Conservation (phyloP, 495 filamentous ascomycete species). For the Recurvomyces mirabilis region DNA sequence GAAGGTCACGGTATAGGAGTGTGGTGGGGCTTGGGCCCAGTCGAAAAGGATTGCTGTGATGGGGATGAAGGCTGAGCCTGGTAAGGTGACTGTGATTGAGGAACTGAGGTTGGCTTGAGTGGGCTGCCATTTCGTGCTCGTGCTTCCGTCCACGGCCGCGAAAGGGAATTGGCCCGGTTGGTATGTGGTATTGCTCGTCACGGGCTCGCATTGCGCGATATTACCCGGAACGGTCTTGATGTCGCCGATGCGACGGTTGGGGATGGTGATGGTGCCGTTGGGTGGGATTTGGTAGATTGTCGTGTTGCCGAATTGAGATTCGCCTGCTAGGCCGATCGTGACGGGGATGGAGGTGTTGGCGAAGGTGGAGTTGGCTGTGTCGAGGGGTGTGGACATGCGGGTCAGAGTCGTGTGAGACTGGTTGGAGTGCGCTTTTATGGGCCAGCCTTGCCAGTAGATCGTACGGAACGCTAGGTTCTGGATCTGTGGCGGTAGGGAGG, state of each 20-base stretch:
- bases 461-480: constrained; percentile 50
- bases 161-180: constrained; percentile 62
- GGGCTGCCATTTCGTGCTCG: constrained; percentile 64
- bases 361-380: constrained; percentile 33
- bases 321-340: constrained; percentile 21
- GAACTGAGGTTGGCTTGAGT: constrained; percentile 35
- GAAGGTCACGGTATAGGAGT: constrained; percentile 45
- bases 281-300: constrained; percentile 37
- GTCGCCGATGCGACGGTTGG: constrained; percentile 43
- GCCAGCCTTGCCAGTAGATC: constrained; percentile 60
- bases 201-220: constrained; percentile 55
- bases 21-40: constrained; percentile 53
- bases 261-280: constrained; percentile 42
- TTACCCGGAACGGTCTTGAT: constrained; percentile 43
- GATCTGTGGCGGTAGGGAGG: constrained; percentile 51
- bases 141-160: constrained; percentile 57
- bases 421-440: constrained; percentile 52
- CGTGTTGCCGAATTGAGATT: constrained; percentile 11
- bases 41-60: constrained; percentile 52
- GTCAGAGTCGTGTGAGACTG: constrained; percentile 53
- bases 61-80: constrained; percentile 25
- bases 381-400: constrained; percentile 30
- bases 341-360: constrained; percentile 43
- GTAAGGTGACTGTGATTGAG: constrained; percentile 37
- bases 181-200: constrained; percentile 38